phyloP scores from a whole-genome alignment of 768 basidiomycete species.

The Mycena olivaceomarginata region DNA sequence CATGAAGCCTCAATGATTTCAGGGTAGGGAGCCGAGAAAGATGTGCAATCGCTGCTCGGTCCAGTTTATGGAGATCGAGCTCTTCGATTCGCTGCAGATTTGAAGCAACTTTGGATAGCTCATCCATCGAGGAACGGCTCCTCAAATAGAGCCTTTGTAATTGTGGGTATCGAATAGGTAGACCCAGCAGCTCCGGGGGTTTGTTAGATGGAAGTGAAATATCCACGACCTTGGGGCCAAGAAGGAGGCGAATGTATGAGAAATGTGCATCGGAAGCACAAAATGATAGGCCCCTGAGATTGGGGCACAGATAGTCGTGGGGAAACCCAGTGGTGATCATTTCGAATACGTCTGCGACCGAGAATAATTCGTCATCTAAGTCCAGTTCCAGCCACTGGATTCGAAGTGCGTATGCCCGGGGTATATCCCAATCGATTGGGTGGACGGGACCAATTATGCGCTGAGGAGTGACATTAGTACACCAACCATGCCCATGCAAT shows the following conservation, averaged over 20 bases:
- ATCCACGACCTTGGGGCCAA: neutral
- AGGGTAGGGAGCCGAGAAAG: neutral
- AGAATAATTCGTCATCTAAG: neutral
- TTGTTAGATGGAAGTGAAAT: neutral
- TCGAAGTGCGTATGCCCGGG: neutral
- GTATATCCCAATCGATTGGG: neutral
- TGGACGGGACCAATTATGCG: neutral
- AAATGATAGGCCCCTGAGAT: neutral
- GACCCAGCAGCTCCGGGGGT: neutral
- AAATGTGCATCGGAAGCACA: neutral
- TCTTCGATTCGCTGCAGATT: neutral
- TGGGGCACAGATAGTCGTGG: neutral
- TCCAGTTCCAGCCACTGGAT: neutral
- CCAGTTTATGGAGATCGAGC: neutral
- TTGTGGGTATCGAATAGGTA: neutral
- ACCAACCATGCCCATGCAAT: neutral
- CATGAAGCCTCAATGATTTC: neutral
- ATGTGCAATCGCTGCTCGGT: neutral
- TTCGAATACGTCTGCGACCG: neutral
- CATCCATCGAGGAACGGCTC: neutral
- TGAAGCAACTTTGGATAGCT: neutral
- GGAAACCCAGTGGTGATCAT: neutral
- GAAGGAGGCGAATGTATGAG: constrained; percentile 4
- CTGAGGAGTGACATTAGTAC: neutral
- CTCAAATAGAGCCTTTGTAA: neutral